Conservation (phyloP, 768 basidiomycete genomes). For the button mushroom (Agaricus bisporus) region DNA sequence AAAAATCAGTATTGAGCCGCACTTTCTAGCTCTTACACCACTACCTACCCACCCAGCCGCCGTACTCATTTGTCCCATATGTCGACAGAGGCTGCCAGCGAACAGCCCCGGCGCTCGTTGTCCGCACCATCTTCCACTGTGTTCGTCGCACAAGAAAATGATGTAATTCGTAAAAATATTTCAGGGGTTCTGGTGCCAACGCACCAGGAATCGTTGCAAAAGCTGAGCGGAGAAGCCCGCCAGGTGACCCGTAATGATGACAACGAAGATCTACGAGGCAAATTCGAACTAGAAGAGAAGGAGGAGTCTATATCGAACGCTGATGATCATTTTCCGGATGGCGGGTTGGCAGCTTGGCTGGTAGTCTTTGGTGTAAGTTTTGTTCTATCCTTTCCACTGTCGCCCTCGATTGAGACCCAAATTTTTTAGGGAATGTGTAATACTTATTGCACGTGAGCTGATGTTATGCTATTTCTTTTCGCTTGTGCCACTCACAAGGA, state of each 20-base stretch:
- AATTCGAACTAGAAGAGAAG: neutral
- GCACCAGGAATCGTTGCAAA: no score
- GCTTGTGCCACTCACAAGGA: conserved; percentile 11
- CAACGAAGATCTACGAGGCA: neutral
- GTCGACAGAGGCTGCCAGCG: no score
- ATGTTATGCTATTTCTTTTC: neutral
- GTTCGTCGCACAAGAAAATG: no score
- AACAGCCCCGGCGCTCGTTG: no score
- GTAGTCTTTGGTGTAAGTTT: conserved; percentile 35
- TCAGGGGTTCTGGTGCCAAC: no score
- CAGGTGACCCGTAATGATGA: neutral
- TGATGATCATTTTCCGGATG: conserved; percentile 34
- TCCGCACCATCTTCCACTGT: no score
- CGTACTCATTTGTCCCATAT: no score
- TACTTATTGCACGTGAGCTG: conserved; percentile 39
- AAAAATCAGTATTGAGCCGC: no score
- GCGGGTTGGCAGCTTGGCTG: conserved; percentile 38
- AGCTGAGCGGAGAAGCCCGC: neutral
- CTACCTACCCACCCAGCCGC: no score
- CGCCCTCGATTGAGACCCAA: neutral
- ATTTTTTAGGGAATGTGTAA: conserved; percentile 35
- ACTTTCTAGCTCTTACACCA: no score
- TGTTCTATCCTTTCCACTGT: neutral
- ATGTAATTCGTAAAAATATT: no score
- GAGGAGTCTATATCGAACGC: neutral